Evolutionary conservation across 2,329 filamentous ascomycete species (phyloP).

Genomic region (Exserohilum rostratum): DNA sequence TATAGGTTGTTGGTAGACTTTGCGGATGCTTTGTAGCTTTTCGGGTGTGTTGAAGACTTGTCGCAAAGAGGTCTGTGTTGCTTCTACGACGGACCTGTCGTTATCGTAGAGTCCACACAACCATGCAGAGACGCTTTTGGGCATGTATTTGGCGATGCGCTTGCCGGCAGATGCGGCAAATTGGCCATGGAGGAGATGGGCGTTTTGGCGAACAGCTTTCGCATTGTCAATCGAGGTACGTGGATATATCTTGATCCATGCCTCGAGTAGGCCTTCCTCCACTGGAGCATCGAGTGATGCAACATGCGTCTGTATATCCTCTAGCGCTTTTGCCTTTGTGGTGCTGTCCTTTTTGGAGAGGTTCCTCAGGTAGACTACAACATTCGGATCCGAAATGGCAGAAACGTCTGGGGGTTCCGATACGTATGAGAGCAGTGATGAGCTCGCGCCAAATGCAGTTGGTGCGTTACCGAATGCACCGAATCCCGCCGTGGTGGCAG

Average conservation of each 20-base stretch:
- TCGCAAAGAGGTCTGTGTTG: slow-evolving; percentile 77
- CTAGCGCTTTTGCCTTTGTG: slow-evolving; percentile 87
- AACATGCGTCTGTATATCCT: slow-evolving; percentile 76
- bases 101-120: slow-evolving; percentile 86
- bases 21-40: slow-evolving; percentile 78
- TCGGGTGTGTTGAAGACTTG: slow-evolving; percentile 79
- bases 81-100: slow-evolving; percentile 75
- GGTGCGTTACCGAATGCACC: slow-evolving; percentile 50
- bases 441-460: slow-evolving; percentile 53
- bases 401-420: slow-evolving; percentile 83
- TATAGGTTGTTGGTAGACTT: slow-evolving; percentile 78
- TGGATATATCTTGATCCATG: slow-evolving; percentile 88
- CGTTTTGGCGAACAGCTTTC: slow-evolving; percentile 83
- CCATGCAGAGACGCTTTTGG: slow-evolving; percentile 85
- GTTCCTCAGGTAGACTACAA: slow-evolving; percentile 91
- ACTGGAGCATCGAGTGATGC: slow-evolving; percentile 65
- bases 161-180: slow-evolving; percentile 69
- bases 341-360: slow-evolving; percentile 89
- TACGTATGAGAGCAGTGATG: slow-evolving; percentile 81
- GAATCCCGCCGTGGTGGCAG: slow-evolving; percentile 53
- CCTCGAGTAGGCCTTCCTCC: slow-evolving; percentile 83
- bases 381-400: slow-evolving; percentile 76
- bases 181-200: slow-evolving; percentile 75
- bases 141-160: slow-evolving; percentile 80
- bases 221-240: slow-evolving; percentile 88